Base-by-base conservation (phyloP, 495 filamentous ascomycete species). In the Hypoxylon intermedium region DNA sequence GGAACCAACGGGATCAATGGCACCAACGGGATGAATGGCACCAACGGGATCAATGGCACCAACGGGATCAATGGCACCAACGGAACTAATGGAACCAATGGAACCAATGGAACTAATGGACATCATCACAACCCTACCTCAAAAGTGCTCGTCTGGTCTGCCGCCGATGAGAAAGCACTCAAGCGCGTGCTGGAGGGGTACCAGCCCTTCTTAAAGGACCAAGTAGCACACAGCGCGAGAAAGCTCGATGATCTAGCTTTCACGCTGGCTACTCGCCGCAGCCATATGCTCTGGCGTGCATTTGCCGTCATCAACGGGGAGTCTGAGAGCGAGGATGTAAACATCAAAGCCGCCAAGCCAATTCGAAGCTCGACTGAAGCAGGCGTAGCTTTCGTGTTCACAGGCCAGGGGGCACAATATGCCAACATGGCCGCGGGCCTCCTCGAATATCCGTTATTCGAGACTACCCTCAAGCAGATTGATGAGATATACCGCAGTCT, bases 401-500 rank as follows among this genome's bases (percentile, higher is more conserved):
- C 69, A 2, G 75, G 75, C 3, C 75, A 77, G 41, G 75, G 75
- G 5, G 75, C 75, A 11, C 79, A 83, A 51, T 84, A 78, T 69
- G 20, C 60, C 12, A 65, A 60, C 4, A 85, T 85, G 83, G 82
- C 79, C 1, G 56, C 67, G 3, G 75, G 74, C 24, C 70, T 83
- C 0, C 51, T 77, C 9, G 23, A 63, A 1, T 74, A 68, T 18
- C 52, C 72, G 3, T 6, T 55, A 0, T 73, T 68, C 34, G 26
- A 60, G 5, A 11, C 40, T 2, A 67, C 48, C 0, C 33, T 80
- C 3, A 31, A 55, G n/a, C 20, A 54, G 1, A 45, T 67, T 5
- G 68, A 75, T 9, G 44, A 42, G 13, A 60, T 63, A 58, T 69
- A 69, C 28, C 9, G 21, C 3, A 33, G 37, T 9, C 33, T 69